Evolutionary conservation across 805 yeast genomes (phyloP), one percentile per base, ranked within the genome.

Genomic region (Starmerella bombicola): DNA sequence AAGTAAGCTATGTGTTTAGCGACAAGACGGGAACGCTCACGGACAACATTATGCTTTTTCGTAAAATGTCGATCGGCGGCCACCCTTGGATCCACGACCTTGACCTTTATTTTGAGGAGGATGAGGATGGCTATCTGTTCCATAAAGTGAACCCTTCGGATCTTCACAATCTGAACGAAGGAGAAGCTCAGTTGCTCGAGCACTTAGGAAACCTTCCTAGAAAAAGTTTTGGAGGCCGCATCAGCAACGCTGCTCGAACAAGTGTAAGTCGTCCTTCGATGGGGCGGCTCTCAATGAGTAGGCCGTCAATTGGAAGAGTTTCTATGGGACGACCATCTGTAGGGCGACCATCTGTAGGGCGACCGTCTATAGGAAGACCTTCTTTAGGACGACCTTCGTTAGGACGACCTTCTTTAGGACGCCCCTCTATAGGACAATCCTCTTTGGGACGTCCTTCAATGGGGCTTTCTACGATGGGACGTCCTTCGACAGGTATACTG

Each of bases 1-100:
- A 91, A 58, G 96, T 93, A 1, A 79, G 94, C 36, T 86, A 88
- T 56, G 71, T 91, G 3, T 91, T 91, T 58, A 81, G 95, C 45
- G 99, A 91, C 61, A 91, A 91, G 59, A 91, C 98, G 0, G 99
- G 99, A 8, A 91, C 99, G 0, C 68, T 91, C 46, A 91, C 99
- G 0, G 97, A 91, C 53, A 91, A 91, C 57, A 64, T 78, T 52
- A 91, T 91, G 99, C 64, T 88, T 21, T 91, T 91, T 59, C 69
- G 95, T 34, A 86, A 86, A 55, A 72, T 88, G 50, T 74, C 93
- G 8, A 78, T 91, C 4, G 78, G 80, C 39, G 99, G 99, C 2
- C 69, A 78, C 3, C 75, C 93, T 4, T 91, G 95, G 95, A 55
- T 76, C 8, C 98, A 91, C 59, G 85, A 79, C 46, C 58, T 74